phyloP scores from a whole-genome alignment of 2,329 filamentous ascomycete genomes.

The Pleurostoma richardsiae region DNA sequence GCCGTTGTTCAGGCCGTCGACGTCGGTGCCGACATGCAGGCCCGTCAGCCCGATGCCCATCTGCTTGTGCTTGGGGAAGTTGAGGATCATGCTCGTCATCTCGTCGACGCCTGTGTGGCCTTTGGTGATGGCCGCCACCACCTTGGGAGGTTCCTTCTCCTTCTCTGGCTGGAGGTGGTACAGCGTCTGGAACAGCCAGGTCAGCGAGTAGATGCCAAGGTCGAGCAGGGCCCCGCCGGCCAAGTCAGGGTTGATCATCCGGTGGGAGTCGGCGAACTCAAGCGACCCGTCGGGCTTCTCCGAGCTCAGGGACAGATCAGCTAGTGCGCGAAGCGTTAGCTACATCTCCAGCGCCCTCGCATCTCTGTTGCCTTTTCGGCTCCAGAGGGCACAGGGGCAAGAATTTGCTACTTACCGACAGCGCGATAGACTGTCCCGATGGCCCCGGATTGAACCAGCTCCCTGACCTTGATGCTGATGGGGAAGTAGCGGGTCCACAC shows the following conservation, averaged over 20 bases:
- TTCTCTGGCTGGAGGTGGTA: conserved; percentile 72
- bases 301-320: conserved; percentile 57
- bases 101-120: conserved; percentile 68
- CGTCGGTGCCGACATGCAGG: conserved; percentile 57
- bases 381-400: neutral
- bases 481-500: conserved; percentile 91
- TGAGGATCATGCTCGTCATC: conserved; percentile 70
- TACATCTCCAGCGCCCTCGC: too few species aligned
- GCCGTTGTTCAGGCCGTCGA: conserved; percentile 53
- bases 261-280: conserved; percentile 56
- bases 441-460: conserved; percentile 51
- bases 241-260: conserved; percentile 78
- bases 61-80: conserved; percentile 63
- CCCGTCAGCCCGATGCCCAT: conserved; percentile 69
- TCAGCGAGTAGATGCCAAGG: conserved; percentile 82
- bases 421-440: conserved; percentile 60
- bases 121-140: conserved; percentile 65
- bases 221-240: conserved; percentile 81
- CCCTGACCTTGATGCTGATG: conserved; percentile 68
- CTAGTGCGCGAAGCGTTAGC: conserved; percentile 18
- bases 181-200: conserved; percentile 85
- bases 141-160: conserved; percentile 62
- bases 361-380: too few species aligned
- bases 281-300: conserved; percentile 51
- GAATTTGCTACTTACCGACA: conserved; percentile 30